Base-by-base conservation (phyloP, 441 rosid genomes). In the Euphorbia schlechtendalii region DNA sequence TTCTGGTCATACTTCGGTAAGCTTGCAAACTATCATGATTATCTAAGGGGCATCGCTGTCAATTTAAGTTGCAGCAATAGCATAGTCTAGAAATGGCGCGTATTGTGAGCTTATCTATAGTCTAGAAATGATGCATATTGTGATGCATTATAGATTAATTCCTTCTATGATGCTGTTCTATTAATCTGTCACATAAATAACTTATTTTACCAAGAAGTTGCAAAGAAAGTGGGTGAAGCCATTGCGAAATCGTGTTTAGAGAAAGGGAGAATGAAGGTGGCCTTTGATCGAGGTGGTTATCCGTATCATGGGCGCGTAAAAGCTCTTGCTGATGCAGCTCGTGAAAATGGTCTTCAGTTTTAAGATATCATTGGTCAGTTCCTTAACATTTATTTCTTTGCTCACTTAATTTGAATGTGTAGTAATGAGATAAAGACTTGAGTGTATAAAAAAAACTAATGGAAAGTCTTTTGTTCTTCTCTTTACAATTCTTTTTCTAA, bases 291-390 rank as follows among this genome's bases (percentile, higher is more conserved):
- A 68, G 97, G 96, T 57, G 99, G 99, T 34, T 90, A 84, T 68
- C 96, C 85, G 22, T 90, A 93, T 79, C 98, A 93, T 77, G 98
- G 98, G 59, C 95, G 97, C 2, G 71, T 93, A n/a, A 59, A 77
- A 73, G 89, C 83, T 68, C 76, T 92, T 51, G 96, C 96, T 0
- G 80, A 81, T 73, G 89, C 96, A 38, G 98, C 96, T 38, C 81
- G 98, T 64, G 94, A 84, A 65, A 70, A 85, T 51, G 96, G 96
- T 64, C 98, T 92, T 81, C 84, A 76, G 70, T 92, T 92, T 71
- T 92, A 77, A 74, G 45, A 3, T 52, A n/a, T 51, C 22, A 32
- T 61, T 41, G 54, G 62, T 40, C 52, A 63, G 76, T 71, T 70
- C 21, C 46, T 52, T 46, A 70, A 61, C 52, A 20, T 22, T 45